phyloP scores from a whole-genome alignment of 495 filamentous ascomycete species.

The Beverwykella pulmonaria region DNA sequence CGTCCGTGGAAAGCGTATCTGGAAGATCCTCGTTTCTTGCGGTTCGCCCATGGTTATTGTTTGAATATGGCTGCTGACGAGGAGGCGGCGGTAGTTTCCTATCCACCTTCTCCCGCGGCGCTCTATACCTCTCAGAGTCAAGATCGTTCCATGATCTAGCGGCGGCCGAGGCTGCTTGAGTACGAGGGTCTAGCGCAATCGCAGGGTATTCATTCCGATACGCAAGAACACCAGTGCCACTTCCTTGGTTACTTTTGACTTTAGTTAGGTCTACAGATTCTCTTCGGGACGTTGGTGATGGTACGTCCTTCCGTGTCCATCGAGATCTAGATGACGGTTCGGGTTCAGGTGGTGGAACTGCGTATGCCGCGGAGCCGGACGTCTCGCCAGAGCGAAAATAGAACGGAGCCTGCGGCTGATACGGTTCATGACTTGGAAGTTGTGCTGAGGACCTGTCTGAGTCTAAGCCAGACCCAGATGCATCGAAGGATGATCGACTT shows the following conservation, averaged over 20 bases:
- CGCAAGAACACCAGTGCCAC: conserved; percentile 20
- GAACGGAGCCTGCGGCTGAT: conserved; percentile 17
- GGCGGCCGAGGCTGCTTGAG: conserved; percentile 22
- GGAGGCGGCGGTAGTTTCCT: conserved; percentile 36
- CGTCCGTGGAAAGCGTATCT: conserved; percentile 6
- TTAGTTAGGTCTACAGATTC: conserved; percentile 7
- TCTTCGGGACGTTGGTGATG: conserved; percentile 11
- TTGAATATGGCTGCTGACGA: neutral
- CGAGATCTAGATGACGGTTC: neutral
- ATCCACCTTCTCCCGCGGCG: conserved; percentile 29
- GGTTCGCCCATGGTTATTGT: neutral
- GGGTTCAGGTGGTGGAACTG: conserved; percentile 5
- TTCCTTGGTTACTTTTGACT: neutral
- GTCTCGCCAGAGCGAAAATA: conserved; percentile 21
- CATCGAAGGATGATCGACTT: conserved; percentile 28
- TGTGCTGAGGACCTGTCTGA: neutral
- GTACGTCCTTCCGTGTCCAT: conserved; percentile 14
- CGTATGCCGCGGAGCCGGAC: neutral
- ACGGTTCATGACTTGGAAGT: conserved; percentile 1
- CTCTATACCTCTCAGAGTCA: neutral
- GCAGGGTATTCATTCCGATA: conserved; percentile 47
- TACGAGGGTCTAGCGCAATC: conserved; percentile 4
- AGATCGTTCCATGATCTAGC: conserved; percentile 19
- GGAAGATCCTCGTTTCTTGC: neutral
- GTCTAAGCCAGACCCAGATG: conserved; percentile 10